These are phyloP conservation scores for Ophiostoma montium DNA, from an alignment of 2,329 filamentous ascomycete genomes.

Conservation along the genomic window DNA sequence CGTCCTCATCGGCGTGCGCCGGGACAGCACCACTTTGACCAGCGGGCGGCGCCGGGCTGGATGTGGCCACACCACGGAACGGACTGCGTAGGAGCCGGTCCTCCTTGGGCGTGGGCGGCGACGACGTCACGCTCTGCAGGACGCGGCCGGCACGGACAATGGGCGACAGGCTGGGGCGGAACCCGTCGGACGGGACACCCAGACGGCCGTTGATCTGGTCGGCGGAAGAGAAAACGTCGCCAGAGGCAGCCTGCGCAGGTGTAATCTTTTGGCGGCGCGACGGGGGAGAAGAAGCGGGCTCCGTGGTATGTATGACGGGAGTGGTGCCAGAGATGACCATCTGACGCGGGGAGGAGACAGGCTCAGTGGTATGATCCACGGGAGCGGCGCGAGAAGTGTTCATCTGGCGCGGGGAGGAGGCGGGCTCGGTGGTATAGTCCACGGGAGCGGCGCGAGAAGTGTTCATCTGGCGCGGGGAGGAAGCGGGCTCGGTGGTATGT, in stretches of 20 bases:
- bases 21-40: not conserved
- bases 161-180: constrained; percentile 36
- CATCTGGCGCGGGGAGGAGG: too few relatives aligned
- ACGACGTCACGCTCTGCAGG: constrained; percentile 43
- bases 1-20: not conserved
- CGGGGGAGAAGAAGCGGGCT: not conserved
- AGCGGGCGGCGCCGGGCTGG: not conserved
- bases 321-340: too few relatives aligned
- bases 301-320: too few relatives aligned
- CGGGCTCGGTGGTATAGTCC: not conserved
- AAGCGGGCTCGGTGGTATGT: too few relatives aligned
- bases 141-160: constrained; percentile 44
- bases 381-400: not conserved
- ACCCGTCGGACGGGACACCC: constrained; percentile 17
- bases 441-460: not conserved
- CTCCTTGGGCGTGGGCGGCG: constrained; percentile 41
- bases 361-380: not conserved
- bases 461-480: too few relatives aligned
- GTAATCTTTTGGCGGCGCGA: not conserved
- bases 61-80: constrained; percentile 28
- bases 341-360: not conserved
- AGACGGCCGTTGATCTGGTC: constrained; percentile 12
- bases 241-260: not conserved
- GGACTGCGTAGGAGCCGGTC: constrained; percentile 40
- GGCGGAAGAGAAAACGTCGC: not conserved